Evolutionary conservation across 768 basidiomycete species (phyloP), one percentile per base, ranked within the genome.

Genomic region (Boletales sp.): DNA sequence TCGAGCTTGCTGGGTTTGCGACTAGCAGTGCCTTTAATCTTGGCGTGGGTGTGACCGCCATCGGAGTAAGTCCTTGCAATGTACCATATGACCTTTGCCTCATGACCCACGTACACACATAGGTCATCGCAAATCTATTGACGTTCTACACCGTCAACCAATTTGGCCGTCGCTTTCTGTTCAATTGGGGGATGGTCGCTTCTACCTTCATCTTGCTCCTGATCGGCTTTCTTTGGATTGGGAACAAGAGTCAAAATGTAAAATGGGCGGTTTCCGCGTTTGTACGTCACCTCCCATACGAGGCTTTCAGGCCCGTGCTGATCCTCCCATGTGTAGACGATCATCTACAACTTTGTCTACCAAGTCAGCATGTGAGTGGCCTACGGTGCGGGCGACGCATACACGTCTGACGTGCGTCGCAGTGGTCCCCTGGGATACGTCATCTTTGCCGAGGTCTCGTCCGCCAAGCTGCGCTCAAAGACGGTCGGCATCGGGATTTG

Each of bases 1-100:
- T 70, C 34, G 66, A 70, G 50, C 70, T 71, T 33, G 61, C 69
- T 13, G 65, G 69, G 21, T 69, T 70, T 44, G 47, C 57, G 5
- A 38, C 52, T 12, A 44, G 37, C 46, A 60, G 63, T 1, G 67
- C 70, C 1, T 71, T 71, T 46, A 56, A 68, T 46, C 63, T 71
- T 5, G 66, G 67, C 11, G 36, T 65, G 17, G 63, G 65, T 6
- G 48, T 65, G 31, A 60, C 54, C 0, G 65, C 62, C n/a, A 60
- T 67, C 7, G 64, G 64, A 3, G 64, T 67, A 32, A 37, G 46
- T 10, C 46, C 44, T 0, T 7, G 0, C 35, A 4, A 33, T 17
- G 17, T 35, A 1, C 18, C 4, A 9, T 10, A 0, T 21, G 44
- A 33, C 10, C 2, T 18, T 21, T 25, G 1, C 13, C 31, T 46